Evolutionary conservation across 352 stramenopile species (phyloP).

Genomic region (Phytophthora aleatoria): DNA sequence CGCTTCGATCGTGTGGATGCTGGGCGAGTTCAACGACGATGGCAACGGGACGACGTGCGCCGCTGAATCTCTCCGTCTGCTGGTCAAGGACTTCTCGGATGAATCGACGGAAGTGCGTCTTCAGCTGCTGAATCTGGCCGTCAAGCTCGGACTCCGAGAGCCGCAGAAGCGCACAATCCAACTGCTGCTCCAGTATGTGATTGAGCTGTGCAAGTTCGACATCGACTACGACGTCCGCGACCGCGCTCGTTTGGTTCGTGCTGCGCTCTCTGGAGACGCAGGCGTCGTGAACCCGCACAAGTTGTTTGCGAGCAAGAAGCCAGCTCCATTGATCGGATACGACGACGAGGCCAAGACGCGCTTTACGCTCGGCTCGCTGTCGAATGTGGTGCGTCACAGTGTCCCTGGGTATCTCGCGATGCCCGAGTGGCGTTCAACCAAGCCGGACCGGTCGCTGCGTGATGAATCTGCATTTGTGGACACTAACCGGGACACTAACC

Average conservation of each 20-base stretch:
- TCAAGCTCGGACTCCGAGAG: constrained; percentile 88
- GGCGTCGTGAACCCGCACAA: constrained; percentile 71
- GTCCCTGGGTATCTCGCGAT: constrained; percentile 84
- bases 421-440: constrained; percentile 71
- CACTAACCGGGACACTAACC: constrained; percentile 44
- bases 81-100: constrained; percentile 88
- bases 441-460: constrained; percentile 72
- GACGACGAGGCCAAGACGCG: constrained; percentile 74
- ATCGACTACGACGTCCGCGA: constrained; percentile 93
- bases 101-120: constrained; percentile 90
- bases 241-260: constrained; percentile 86
- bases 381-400: constrained; percentile 83
- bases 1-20: constrained; percentile 93
- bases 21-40: constrained; percentile 88
- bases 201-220: constrained; percentile 94
- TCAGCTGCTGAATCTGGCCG: constrained; percentile 91
- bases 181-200: constrained; percentile 88
- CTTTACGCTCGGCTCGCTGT: constrained; percentile 89
- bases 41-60: constrained; percentile 68
- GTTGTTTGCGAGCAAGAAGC: constrained; percentile 82
- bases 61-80: constrained; percentile 83
- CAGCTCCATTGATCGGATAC: constrained; percentile 72
- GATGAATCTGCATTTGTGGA: constrained; percentile 69
- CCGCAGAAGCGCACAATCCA: constrained; percentile 77
- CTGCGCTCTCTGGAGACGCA: constrained; percentile 61